Percentiles rank a stretch among this genome's conserved stretches.
These are phyloP conservation scores for Pestalotiopsis sp. DNA, from an alignment of 2,329 filamentous ascomycete species.

Conservation along the genomic window DNA sequence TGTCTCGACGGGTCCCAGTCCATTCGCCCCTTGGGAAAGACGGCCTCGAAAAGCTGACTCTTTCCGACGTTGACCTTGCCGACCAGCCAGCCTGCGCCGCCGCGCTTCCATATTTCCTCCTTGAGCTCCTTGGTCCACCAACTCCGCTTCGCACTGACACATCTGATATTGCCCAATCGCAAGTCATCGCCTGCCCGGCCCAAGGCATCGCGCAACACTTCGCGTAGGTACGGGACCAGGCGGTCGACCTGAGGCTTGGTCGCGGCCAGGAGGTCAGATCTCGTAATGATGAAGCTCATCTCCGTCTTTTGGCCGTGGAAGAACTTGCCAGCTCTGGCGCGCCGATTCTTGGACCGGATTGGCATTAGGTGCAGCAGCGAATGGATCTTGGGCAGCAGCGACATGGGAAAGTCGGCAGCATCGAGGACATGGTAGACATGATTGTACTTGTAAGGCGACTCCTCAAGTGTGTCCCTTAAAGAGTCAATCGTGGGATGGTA, in stretches of 20 bases:
- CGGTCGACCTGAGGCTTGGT: constrained; percentile 81
- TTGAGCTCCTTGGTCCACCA: constrained; percentile 94
- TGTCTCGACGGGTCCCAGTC: constrained; percentile 39
- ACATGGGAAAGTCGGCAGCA: constrained; percentile 96
- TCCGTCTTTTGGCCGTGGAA: constrained; percentile 70
- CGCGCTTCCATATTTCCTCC: constrained; percentile 80
- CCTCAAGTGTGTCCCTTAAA: constrained; percentile 80
- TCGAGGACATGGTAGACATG: constrained; percentile 96
- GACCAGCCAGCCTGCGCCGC: constrained; percentile 91
- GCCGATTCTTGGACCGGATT: constrained; percentile 78
- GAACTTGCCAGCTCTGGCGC: constrained; percentile 69
- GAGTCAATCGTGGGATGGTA: constrained; percentile 80
- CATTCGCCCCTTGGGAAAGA: constrained; percentile 78
- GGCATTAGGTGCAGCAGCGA: constrained; percentile 71
- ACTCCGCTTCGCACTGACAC: constrained; percentile 80
- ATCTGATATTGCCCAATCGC: constrained; percentile 85
- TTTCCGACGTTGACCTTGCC: constrained; percentile 99
- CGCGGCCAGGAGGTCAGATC: constrained; percentile 83
- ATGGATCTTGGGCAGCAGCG: constrained; percentile 77
- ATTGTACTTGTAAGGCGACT: constrained; percentile 88
- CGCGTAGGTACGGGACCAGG: constrained; percentile 82
- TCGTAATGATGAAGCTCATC: constrained; percentile 88
- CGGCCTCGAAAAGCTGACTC: constrained; percentile 83
- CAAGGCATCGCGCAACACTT: constrained; percentile 76
- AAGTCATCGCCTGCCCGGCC: constrained; percentile 68